Evolutionary conservation across 2,329 filamentous ascomycete species (phyloP).

Genomic region (Colletotrichum musae): DNA sequence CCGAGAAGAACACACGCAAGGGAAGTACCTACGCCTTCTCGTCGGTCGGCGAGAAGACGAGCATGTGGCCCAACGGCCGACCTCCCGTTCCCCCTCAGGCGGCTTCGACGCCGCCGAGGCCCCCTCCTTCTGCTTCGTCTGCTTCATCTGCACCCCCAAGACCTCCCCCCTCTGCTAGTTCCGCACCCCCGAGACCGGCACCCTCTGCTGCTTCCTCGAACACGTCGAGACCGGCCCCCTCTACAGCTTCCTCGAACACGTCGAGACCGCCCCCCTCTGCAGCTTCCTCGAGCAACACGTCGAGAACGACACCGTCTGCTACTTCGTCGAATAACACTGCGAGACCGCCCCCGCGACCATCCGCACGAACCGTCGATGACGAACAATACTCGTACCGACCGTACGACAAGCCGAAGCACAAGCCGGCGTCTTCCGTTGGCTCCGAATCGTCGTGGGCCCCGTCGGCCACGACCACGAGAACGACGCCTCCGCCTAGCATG

Average conservation of each 20-base stretch:
- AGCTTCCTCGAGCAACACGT: neutral
- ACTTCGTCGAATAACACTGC: constrained; percentile 41
- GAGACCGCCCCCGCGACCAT: constrained; percentile 61
- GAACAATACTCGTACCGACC: constrained; percentile 82
- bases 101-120: constrained; percentile 54
- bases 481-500: constrained; percentile 85
- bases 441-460: constrained; percentile 91
- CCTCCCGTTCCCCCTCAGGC: constrained; percentile 58
- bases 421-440: constrained; percentile 75
- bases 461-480: constrained; percentile 86
- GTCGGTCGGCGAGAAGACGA: constrained; percentile 77
- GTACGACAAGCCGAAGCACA: constrained; percentile 79
- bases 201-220: constrained; percentile 38
- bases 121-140: constrained; percentile 45
- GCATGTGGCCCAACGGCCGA: constrained; percentile 77
- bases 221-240: too few relatives aligned
- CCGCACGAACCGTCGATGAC: constrained; percentile 74
- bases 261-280: constrained; percentile 44
- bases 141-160: constrained; percentile 34
- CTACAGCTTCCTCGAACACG: constrained; percentile 24
- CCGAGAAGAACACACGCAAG: constrained; percentile 54
- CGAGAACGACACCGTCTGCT: too few relatives aligned
- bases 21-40: constrained; percentile 74
- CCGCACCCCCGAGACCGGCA: constrained; percentile 43
- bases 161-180: constrained; percentile 42